phyloP scores from a whole-genome alignment of 2,329 filamentous ascomycete genomes.

The Nothopassalora personata region DNA sequence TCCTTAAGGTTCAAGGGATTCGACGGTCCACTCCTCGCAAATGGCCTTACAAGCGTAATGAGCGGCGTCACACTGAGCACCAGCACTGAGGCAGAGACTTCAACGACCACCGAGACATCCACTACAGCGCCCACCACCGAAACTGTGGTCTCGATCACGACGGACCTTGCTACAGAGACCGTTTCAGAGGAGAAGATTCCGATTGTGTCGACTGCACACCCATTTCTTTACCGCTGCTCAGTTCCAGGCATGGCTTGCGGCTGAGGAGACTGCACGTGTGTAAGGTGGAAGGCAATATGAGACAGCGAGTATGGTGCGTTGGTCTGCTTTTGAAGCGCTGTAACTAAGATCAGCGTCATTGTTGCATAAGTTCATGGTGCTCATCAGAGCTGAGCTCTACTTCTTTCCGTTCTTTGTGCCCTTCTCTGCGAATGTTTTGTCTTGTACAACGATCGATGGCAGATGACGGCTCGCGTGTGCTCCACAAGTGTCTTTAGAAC shows the following conservation, averaged over 20 bases:
- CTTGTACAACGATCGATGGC: too few relatives aligned
- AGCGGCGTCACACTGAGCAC: background rate
- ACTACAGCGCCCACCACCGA: background rate
- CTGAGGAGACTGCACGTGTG: background rate
- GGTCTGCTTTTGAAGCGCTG: background rate
- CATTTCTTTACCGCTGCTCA: background rate
- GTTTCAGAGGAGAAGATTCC: background rate
- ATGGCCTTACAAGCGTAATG: background rate
- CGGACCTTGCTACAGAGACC: background rate
- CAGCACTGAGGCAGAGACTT: background rate
- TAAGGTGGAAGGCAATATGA: background rate
- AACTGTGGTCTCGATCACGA: background rate
- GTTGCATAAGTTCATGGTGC: background rate
- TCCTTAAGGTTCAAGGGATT: background rate
- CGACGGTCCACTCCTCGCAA: too few relatives aligned
- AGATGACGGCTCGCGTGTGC: too few relatives aligned
- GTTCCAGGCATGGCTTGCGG: background rate
- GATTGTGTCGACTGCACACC: background rate
- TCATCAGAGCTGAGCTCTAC: background rate
- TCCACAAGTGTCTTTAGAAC: too few relatives aligned
- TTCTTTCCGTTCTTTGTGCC: background rate
- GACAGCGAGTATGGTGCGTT: background rate
- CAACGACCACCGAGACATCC: background rate
- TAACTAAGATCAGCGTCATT: background rate
- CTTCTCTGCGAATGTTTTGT: too few relatives aligned